Percentiles rank a stretch among this genome's conserved stretches.
Evolutionary conservation across 768 basidiomycete species (phyloP).

Genomic region (Austroboletus festivus): DNA sequence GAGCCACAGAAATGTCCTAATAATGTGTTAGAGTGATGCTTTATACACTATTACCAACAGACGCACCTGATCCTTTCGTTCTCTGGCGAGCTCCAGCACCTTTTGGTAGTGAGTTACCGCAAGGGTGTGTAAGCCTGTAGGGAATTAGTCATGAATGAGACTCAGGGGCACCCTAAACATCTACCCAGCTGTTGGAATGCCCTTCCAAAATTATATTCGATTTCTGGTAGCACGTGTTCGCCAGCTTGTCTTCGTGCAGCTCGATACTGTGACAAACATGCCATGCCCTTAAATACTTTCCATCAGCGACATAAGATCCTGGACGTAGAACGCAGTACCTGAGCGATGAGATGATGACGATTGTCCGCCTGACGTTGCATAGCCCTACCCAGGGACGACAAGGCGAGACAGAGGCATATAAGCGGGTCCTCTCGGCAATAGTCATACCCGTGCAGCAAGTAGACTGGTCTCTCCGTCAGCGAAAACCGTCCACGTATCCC

Average conservation of each 20-base stretch:
- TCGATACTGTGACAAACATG: constrained; percentile 81
- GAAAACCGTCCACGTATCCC: not conserved
- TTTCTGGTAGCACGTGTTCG: constrained; percentile 54
- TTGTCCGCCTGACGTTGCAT: constrained; percentile 95
- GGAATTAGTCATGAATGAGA: not conserved
- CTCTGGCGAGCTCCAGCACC: constrained; percentile 63
- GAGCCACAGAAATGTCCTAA: constrained; percentile 52
- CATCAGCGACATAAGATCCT: not conserved
- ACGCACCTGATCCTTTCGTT: constrained; percentile 32
- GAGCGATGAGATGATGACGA: constrained; percentile 80
- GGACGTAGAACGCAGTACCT: constrained; percentile 37
- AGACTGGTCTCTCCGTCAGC: constrained; percentile 49
- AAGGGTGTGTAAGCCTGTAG: constrained; percentile 70
- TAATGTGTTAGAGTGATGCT: not conserved
- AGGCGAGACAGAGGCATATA: constrained; percentile 77
- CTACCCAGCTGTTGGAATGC: constrained; percentile 90
- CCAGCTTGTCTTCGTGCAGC: constrained; percentile 47
- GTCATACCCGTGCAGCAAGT: constrained; percentile 85
- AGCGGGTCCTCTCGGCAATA: constrained; percentile 81
- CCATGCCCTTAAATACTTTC: constrained; percentile 60
- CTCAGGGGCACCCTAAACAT: constrained; percentile 12
- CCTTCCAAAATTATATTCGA: constrained; percentile 91
- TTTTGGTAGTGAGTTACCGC: constrained; percentile 84
- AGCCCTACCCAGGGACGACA: constrained; percentile 83
- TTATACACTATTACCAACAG: not conserved